Evolutionary conservation across 2,329 filamentous ascomycete species (phyloP), one percentile per base, ranked within the genome.

Genomic region (Penicillium fuscoglaucum): DNA sequence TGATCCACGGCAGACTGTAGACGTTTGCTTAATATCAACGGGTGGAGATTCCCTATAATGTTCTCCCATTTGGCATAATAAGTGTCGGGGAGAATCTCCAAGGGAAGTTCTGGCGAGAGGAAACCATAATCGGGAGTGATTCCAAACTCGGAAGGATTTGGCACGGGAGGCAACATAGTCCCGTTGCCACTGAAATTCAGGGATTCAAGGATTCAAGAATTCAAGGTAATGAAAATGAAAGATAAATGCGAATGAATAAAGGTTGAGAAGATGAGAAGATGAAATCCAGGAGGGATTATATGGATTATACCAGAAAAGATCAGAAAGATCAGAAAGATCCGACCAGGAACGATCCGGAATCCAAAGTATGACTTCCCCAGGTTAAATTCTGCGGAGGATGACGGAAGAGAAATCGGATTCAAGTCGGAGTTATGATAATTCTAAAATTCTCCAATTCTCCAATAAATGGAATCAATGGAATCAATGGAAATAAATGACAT

Each of bases 11-110:
- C 86, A 51, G 87, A 84, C 46, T 91, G 88, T 62, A 99, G 81
- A 60, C 93, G 87, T 74, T 89, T 91, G 76, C 88, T 96, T 57
- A 97, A 83, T 52, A 98, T 87, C 59, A 98, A 81, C 13, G 88
- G 87, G 77, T 97, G 95, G 31, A 99, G 82, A 70, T 96, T 97
- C 66, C 87, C 84, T 35, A 89, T 85, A 50, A 97, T 84, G 46
- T 89, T 85, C 78, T 99, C 95, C 95, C 95, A 99, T 72, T 91
- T 91, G 75, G 90, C 88, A 77, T 98, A 99, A 80, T 97, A 98
- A 3, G 89, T 85, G 71, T 97, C 90, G 10, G 92, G 90, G 15
- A 99, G 86, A 55, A 85, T 80, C 61, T 90, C 87, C 62, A 98
- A 81, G 43, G 95, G 95, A 37, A 90, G 79, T 63, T 91, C 87